These are phyloP conservation scores for Pythium aristosporum DNA, from an alignment of 352 stramenopile species.

Conservation along the genomic window DNA sequence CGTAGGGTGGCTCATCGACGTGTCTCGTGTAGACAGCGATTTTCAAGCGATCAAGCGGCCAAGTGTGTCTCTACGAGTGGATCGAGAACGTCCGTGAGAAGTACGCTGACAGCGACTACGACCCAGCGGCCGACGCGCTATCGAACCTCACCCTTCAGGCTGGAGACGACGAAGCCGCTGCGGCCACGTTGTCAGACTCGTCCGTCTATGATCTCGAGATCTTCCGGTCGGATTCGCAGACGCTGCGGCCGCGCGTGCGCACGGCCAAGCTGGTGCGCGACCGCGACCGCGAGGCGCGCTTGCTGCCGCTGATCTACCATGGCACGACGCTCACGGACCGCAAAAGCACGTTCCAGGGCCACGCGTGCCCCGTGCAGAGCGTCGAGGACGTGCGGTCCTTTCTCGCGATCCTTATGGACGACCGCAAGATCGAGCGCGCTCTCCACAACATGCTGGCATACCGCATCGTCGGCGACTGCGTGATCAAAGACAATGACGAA, in stretches of 20 bases:
- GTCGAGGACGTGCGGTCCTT: constrained; percentile 82
- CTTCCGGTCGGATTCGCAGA: constrained; percentile 59
- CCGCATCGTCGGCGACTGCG: constrained; percentile 67
- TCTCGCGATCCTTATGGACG: constrained; percentile 70
- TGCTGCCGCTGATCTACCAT: constrained; percentile 71
- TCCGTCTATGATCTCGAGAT: constrained; percentile 22
- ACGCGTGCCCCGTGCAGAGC: constrained; percentile 56
- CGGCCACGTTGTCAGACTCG: constrained; percentile 13
- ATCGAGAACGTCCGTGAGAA: constrained; percentile 79
- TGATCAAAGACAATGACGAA: constrained; percentile 86
- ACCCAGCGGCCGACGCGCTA: constrained; percentile 15
- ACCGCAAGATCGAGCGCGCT: constrained; percentile 79
- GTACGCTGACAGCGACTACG: constrained; percentile 49
- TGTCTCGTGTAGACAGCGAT: constrained; percentile 37
- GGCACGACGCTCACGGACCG: constrained; percentile 67
- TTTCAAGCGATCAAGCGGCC: constrained; percentile 66
- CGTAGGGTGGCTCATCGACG: no score
- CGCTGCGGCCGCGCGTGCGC: constrained; percentile 58
- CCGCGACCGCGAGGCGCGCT: constrained; percentile 42
- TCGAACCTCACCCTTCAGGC: constrained; percentile 2
- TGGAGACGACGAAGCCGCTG: constrained; percentile 14
- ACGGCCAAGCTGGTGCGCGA: constrained; percentile 61
- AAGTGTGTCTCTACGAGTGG: constrained; percentile 88
- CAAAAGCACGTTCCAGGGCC: constrained; percentile 84
- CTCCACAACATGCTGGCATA: constrained; percentile 91